Evolutionary conservation across 148 eudicot genomes (phyloP).

Genomic region (Rhododendron ovatum): DNA sequence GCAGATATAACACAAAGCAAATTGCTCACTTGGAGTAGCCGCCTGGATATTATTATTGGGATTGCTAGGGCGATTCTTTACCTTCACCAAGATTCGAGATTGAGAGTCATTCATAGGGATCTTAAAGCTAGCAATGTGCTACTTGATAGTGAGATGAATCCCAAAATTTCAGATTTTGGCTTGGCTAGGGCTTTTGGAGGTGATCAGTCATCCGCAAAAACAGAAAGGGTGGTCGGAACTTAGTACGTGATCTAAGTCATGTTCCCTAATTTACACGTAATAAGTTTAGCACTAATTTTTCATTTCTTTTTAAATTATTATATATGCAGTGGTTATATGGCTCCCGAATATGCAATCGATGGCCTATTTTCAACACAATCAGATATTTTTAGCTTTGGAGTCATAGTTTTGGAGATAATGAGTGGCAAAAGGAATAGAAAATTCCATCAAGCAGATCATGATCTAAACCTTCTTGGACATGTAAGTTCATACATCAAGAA

Average conservation of each 20-base stretch:
- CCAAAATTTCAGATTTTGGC: no score
- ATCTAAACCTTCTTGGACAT: slow-evolving; percentile 7
- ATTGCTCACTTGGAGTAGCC: no score
- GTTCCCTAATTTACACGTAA: not conserved
- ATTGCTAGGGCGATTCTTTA: no score
- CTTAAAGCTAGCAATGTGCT: no score
- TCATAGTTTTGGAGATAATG: slow-evolving; percentile 4
- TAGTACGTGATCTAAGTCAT: not conserved
- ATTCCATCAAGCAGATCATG: slow-evolving; percentile 1
- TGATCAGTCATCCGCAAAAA: not conserved
- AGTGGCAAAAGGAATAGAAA: not conserved
- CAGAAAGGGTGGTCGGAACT: slow-evolving; percentile 2
- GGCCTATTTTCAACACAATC: slow-evolving; percentile 27
- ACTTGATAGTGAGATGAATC: no score
- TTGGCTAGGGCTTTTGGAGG: no score
- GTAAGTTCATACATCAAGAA: slow-evolving; percentile 12
- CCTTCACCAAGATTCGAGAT: no score
- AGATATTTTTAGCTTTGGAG: slow-evolving; percentile 10
- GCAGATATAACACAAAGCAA: no score
- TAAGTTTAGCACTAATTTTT: not conserved
- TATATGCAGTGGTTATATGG: slow-evolving; percentile 29
- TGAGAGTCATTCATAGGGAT: no score
- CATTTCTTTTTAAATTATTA: not conserved
- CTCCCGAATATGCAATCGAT: slow-evolving; percentile 12
- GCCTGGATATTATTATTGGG: no score